Conservation (phyloP, 164 flowering plant genomes). For the Magnolia sinica region DNA sequence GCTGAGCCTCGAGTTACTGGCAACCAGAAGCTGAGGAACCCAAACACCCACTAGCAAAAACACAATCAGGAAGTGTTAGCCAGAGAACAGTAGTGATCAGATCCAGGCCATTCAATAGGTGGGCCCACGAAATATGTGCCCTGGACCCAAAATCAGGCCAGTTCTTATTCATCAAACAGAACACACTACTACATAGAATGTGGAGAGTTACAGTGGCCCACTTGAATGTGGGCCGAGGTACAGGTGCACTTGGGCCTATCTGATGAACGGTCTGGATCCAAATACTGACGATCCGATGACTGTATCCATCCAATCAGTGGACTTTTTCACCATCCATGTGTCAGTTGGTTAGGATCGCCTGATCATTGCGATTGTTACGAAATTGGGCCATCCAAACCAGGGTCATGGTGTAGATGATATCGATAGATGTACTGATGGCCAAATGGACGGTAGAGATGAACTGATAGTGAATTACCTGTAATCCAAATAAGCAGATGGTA, state of each 20-base stretch:
- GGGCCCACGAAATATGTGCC: neutral
- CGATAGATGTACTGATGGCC: neutral
- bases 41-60: constrained; percentile 18
- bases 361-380: no score
- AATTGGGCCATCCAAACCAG: neutral
- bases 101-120: neutral
- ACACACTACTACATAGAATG: neutral
- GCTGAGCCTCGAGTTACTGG: neutral
- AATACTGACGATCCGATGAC: no score
- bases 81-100: neutral
- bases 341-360: no score
- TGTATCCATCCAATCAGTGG: no score
- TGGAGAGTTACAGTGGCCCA: neutral
- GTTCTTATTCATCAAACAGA: neutral
- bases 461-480: constrained; percentile 47
- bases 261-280: no score
- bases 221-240: neutral
- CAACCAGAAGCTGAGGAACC: constrained; percentile 14
- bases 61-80: neutral
- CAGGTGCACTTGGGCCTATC: neutral
- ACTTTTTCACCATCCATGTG: no score
- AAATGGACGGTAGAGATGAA: neutral
- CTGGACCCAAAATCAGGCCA: neutral
- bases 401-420: neutral
- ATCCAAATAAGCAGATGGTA: constrained; percentile 51